These are phyloP conservation scores for Cicer arietinum DNA, from an alignment of 306 rosid species.

Conservation along the genomic window DNA sequence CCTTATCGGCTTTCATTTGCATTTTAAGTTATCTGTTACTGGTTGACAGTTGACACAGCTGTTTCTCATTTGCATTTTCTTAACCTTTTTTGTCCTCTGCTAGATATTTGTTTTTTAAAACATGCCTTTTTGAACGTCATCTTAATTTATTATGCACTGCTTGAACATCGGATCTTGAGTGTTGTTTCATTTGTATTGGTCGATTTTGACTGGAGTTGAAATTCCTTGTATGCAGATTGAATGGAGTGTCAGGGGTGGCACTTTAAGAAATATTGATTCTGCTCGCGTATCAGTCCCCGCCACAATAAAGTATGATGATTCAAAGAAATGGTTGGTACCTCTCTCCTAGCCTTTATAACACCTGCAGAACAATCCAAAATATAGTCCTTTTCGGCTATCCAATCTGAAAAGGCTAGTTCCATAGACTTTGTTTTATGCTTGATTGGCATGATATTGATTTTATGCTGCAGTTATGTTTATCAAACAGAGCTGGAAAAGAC, in stretches of 20 bases:
- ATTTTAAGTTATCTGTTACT: constrained; percentile 16
- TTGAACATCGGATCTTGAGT: constrained; percentile 37
- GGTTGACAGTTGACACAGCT: constrained; percentile 8
- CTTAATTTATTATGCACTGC: constrained; percentile 33
- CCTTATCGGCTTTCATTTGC: constrained; percentile 26
- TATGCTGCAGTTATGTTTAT: constrained; percentile 78
- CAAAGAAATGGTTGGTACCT: constrained; percentile 79
- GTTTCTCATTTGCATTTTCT: constrained; percentile 34
- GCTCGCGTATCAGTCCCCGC: constrained; percentile 90
- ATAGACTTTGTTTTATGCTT: constrained; percentile 25
- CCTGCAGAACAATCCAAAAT: background rate
- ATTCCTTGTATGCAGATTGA: constrained; percentile 71
- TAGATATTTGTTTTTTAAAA: background rate
- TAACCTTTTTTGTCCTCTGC: constrained; percentile 19
- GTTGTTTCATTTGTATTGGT: constrained; percentile 36
- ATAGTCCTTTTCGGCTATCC: constrained; percentile 35
- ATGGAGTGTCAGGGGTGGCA: constrained; percentile 81
- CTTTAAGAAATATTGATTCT: constrained; percentile 84
- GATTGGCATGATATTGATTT: constrained; percentile 42
- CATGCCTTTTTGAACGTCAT: constrained; percentile 25
- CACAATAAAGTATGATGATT: constrained; percentile 80
- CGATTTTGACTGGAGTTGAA: constrained; percentile 34
- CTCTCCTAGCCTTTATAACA: constrained; percentile 28
- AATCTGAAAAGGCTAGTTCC: constrained; percentile 31
- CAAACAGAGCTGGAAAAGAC: constrained; percentile 82